Percentiles rank a stretch among this genome's conserved stretches.
Conservation (phyloP, 805 yeast species). For the Pichia pseudocactophila region DNA sequence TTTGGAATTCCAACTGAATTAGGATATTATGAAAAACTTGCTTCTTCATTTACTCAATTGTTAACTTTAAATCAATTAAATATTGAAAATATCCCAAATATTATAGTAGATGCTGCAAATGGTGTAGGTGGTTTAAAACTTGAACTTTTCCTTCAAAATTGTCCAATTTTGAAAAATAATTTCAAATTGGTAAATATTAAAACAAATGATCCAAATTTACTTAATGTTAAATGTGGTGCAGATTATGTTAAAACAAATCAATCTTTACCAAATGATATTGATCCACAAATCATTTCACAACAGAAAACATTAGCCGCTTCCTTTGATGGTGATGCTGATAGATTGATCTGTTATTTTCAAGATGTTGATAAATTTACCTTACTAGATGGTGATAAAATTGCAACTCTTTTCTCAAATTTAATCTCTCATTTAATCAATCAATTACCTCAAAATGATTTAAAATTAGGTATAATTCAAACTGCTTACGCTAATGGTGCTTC, state of each 20-base stretch:
- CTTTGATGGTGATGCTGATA: conserved; percentile 96
- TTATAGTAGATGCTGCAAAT: conserved; percentile 85
- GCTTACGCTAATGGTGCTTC: conserved; percentile 97
- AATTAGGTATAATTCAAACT: conserved; percentile 85
- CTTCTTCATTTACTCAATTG: conserved; percentile 43
- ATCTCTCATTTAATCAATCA: conserved; percentile 40
- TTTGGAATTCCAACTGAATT: conserved; percentile 56
- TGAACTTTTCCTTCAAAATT: conserved; percentile 24
- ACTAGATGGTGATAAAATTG: conserved; percentile 90
- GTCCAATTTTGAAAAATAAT: conserved; percentile 8
- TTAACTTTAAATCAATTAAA: conserved; percentile 22
- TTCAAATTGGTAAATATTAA: conserved; percentile 48
- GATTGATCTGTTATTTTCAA: conserved; percentile 73
- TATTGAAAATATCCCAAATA: conserved; percentile 16
- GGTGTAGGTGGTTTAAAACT: conserved; percentile 92
- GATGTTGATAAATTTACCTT: conserved; percentile 38
- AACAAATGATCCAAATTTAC: conserved; percentile 41
- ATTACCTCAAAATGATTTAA: conserved; percentile 25
- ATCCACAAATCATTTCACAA: conserved; percentile 3
- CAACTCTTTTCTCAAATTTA: conserved; percentile 72
- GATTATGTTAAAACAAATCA: conserved; percentile 92
- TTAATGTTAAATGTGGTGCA: conserved; percentile 86
- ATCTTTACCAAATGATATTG: conserved; percentile 54
- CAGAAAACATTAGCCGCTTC: conserved; percentile 58
- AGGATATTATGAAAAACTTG: conserved; percentile 63